Conservation (phyloP, 805 yeast species). For the Yamadazyma nakazawae region DNA sequence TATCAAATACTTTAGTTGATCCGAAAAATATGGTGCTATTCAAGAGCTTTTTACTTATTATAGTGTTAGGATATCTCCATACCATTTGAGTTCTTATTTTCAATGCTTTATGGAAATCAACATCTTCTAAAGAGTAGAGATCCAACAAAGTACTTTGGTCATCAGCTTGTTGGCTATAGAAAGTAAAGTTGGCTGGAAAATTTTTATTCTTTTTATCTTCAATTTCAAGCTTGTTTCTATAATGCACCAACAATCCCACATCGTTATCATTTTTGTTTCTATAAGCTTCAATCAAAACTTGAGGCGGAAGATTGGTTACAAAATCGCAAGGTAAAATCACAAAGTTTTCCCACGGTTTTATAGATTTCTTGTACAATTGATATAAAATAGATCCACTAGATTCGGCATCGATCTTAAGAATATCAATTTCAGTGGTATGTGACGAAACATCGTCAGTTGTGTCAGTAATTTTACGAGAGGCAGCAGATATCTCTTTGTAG, state of each 20-base stretch:
- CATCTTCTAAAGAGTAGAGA: constrained; percentile 62
- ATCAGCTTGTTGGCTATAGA: constrained; percentile 49
- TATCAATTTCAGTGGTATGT: constrained; percentile 15
- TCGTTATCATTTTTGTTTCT: constrained; percentile 67
- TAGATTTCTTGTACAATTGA: constrained; percentile 37
- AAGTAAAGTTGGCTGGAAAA: constrained; percentile 63
- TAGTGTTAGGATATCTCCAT: constrained; percentile 81
- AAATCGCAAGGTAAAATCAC: constrained; percentile 94
- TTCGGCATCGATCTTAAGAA: constrained; percentile 27
- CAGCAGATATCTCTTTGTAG: constrained; percentile 31
- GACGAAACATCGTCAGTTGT: constrained; percentile 13
- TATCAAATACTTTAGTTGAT: constrained; percentile 42
- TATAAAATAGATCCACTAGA: constrained; percentile 63
- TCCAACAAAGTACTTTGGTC: constrained; percentile 61
- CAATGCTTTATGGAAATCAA: constrained; percentile 67
- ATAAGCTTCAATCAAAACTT: constrained; percentile 77
- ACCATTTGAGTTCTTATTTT: constrained; percentile 80
- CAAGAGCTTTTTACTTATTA: constrained; percentile 71
- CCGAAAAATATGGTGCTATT: constrained; percentile 64
- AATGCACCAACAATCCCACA: constrained; percentile 73
- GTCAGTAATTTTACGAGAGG: constrained; percentile 13
- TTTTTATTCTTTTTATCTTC: constrained; percentile 66
- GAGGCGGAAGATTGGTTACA: constrained; percentile 89
- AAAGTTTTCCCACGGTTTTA: constrained; percentile 33
- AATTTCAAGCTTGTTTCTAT: constrained; percentile 68